Conservation (phyloP, 2,329 filamentous ascomycete species). For the Fusarium sp. region DNA sequence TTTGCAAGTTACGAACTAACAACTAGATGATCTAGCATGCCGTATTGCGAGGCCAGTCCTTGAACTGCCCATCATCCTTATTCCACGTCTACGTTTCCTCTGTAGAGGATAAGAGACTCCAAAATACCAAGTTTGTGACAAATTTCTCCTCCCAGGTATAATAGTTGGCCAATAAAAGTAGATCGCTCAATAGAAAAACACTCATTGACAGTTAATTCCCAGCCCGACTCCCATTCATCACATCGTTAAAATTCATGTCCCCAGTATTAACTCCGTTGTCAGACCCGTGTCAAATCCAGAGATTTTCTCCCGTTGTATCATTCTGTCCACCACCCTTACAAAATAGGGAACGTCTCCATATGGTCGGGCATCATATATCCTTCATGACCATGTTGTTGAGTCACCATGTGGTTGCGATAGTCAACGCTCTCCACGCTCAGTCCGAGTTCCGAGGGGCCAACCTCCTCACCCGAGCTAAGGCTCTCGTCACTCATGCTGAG, state of each 20-base stretch:
- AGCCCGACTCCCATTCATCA: slow-evolving; percentile 18
- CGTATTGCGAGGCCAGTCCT: slow-evolving; percentile 11
- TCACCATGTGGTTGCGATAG: slow-evolving; percentile 46
- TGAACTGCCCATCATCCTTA: slow-evolving; percentile 12
- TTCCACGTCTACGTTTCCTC: neutral
- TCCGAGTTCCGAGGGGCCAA: slow-evolving; percentile 58
- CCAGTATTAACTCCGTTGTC: slow-evolving; percentile 25
- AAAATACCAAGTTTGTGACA: slow-evolving; percentile 5
- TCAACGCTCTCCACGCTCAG: slow-evolving; percentile 53
- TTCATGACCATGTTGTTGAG: slow-evolving; percentile 31
- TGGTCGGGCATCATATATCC: slow-evolving; percentile 40
- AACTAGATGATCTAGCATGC: slow-evolving; percentile 9
- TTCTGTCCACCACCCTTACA: slow-evolving; percentile 24
- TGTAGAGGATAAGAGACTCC: neutral
- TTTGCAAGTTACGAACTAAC: slow-evolving; percentile 2
- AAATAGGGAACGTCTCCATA: slow-evolving; percentile 40
- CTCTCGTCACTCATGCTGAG: slow-evolving; percentile 68
- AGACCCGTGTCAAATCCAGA: slow-evolving; percentile 10
- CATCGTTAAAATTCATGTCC: slow-evolving; percentile 11
- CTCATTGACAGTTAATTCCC: neutral
- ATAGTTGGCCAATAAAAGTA: slow-evolving; percentile 12
- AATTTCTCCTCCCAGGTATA: slow-evolving; percentile 11
- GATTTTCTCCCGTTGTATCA: slow-evolving; percentile 35
- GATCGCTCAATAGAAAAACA: slow-evolving; percentile 18
- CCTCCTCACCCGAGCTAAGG: slow-evolving; percentile 65